Evolutionary conservation across 164 flowering plant species (phyloP), one percentile per base, ranked within the genome.

Genomic region (Vitis labrusca): DNA sequence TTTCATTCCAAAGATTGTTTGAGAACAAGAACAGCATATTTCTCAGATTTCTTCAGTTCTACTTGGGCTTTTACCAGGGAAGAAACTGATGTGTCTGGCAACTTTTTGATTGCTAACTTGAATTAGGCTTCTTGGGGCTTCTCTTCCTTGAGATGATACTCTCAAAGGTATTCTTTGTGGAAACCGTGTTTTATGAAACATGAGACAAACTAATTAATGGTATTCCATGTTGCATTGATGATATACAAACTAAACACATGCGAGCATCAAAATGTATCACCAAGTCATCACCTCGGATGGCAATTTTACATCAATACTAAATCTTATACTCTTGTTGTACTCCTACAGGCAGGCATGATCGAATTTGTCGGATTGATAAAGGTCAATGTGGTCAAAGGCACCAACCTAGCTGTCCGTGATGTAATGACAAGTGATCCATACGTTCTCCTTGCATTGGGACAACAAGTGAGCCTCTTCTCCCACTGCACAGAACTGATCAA

Each of bases 361-460:
- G 99, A 93, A 74, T 95, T 93, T 75, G 81, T 91, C 53, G 99
- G 99, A 37, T 69, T 95, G 83, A 84, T 95, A 67, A 93, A 91
- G 81, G 97, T 93, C 69, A 90, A 88, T 74, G 89, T 91, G 58
- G 91, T 93, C 0, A 83, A 70, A 85, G 99, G 99, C 64, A 95
- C 94, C 64, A 90, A 93, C 78, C 80, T 93, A 61, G 99, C 91
- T 63, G 69, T 88, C 12, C 83, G 99, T 19, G 98, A 93, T 77
- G 79, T 95, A 71, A 68, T 91, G 82, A 85, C 87, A 12, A 95
- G 99, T 76, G 99, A 95, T 75, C 99, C 99, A 16, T 95, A 95
- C 74, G 99, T 95, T 65, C 84, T 95, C 73, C 87, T 93, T 57
- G 63, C 92, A 16, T 61, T 95, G 71, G 99, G 99, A 66, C 80